Evolutionary conservation across 345 rosid species (phyloP), one percentile per base, ranked within the genome.

Genomic region (Clarkia xantiana): DNA sequence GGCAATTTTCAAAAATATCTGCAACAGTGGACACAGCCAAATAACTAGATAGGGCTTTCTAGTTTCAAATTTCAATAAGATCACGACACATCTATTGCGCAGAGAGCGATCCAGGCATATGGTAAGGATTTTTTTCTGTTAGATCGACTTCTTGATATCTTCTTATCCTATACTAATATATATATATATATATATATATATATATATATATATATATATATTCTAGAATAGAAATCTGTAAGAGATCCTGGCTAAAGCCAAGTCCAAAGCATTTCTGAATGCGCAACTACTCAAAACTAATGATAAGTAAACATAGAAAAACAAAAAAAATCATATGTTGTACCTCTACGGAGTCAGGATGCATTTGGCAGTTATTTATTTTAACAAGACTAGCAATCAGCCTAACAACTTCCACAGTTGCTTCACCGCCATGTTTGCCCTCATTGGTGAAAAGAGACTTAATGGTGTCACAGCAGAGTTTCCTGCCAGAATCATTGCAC

Each of bases 391-490:
- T 67, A 61, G 99, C 96, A 62, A 91, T 87, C 66, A 82, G 63
- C 46, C 75, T 80, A 45, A 84, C 86, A 59, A 84, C 90, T 51
- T 78, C 86, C 40, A 71, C 71, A 23, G 96, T 84, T 42, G 79
- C 86, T 72, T 72, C 87, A 74, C 96, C 87, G 9, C 90, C 88
- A 58, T 91, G 94, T 60, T 87, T 91, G 52, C 78, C 87, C 72
- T 84, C 94, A 56, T 80, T 78, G 54, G 69, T 49, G 72, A 87
- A 91, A 54, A 91, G 82, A 17, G 90, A 87, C 71, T 74, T 75
- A 46, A 91, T 52, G 18, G 94, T 66, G 49, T 67, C 47, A 73
- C 83, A 84, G 70, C 90, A 84, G 58, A 81, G 90, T 68, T 66
- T 80, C 82, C 96, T 87, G 82, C 45, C 44, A 60, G 57, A 48